These are phyloP conservation scores for Turritis glabra DNA, from an alignment of 345 rosid species.

Conservation along the genomic window DNA sequence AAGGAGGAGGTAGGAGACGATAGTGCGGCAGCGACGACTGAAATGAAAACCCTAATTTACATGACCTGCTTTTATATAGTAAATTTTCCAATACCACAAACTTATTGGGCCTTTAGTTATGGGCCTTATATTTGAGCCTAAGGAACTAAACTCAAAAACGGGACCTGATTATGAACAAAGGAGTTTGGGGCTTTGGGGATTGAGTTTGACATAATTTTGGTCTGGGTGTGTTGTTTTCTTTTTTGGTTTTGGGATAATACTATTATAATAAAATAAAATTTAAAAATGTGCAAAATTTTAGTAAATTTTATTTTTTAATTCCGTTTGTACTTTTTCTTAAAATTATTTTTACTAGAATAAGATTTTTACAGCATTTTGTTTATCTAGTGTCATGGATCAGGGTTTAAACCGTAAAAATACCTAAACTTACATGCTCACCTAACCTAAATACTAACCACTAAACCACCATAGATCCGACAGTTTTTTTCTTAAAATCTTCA, in stretches of 20 bases:
- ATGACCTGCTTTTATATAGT: neutral
- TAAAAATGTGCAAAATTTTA: neutral
- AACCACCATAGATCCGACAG: neutral
- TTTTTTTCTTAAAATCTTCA: neutral
- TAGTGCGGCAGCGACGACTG: conserved; percentile 19
- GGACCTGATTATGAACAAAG: too few species aligned
- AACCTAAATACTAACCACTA: neutral
- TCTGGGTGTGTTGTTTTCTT: neutral
- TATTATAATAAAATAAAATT: neutral
- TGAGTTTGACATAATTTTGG: neutral
- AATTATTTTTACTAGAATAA: neutral
- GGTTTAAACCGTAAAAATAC: too few species aligned
- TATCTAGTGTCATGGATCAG: neutral
- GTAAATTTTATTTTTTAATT: neutral
- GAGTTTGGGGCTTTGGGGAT: neutral
- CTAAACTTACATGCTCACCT: too few species aligned
- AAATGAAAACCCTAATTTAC: conserved; percentile 26
- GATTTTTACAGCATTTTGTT: neutral
- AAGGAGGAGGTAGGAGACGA: conserved; percentile 8
- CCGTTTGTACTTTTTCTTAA: too few species aligned
- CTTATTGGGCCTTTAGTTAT: conserved; percentile 9
- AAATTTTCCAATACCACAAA: too few species aligned
- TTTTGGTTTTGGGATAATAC: neutral
- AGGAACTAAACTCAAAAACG: neutral
- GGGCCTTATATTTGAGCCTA: neutral